phyloP scores from a whole-genome alignment of 2,329 filamentous ascomycete species.

The Tolypocladium ovalisporum region DNA sequence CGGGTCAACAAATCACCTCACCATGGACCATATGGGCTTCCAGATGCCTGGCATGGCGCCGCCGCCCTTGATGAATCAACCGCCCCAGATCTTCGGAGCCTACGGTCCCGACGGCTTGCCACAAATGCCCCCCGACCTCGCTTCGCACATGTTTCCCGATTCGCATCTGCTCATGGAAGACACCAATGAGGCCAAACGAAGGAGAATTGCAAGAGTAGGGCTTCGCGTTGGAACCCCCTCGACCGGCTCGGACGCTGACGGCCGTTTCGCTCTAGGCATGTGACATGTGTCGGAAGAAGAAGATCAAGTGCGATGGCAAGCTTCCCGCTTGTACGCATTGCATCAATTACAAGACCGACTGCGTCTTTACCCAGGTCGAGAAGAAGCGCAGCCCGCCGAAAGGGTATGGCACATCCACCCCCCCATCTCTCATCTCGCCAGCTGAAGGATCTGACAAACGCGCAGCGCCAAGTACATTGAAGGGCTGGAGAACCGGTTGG shows the following conservation, averaged over 20 bases:
- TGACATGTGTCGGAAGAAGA: constrained; percentile 94
- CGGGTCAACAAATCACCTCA: background rate
- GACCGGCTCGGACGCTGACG: background rate
- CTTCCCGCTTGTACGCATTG: constrained; percentile 92
- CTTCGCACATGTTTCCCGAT: constrained; percentile 50
- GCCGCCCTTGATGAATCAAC: constrained; percentile 52
- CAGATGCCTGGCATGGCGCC: constrained; percentile 45
- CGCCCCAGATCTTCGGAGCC: constrained; percentile 57
- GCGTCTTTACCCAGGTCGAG: constrained; percentile 93
- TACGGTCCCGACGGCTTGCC: constrained; percentile 51
- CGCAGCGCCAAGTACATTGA: constrained; percentile 92
- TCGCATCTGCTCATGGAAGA: constrained; percentile 48
- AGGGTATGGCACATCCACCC: constrained; percentile 49
- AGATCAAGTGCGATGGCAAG: constrained; percentile 97
- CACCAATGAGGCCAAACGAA: constrained; percentile 72
- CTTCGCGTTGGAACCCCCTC: background rate
- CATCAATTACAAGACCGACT: constrained; percentile 96
- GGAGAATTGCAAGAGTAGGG: constrained; percentile 76
- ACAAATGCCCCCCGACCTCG: constrained; percentile 44
- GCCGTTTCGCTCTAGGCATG: constrained; percentile 51
- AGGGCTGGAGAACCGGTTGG: constrained; percentile 84
- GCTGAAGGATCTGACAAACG: constrained; percentile 9
- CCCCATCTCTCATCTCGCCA: background rate
- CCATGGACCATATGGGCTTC: constrained; percentile 41
- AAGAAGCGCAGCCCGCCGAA: constrained; percentile 98